Evolutionary conservation across 2,329 filamentous ascomycete genomes (phyloP).

Genomic region (Ceratocystis smalleyi): DNA sequence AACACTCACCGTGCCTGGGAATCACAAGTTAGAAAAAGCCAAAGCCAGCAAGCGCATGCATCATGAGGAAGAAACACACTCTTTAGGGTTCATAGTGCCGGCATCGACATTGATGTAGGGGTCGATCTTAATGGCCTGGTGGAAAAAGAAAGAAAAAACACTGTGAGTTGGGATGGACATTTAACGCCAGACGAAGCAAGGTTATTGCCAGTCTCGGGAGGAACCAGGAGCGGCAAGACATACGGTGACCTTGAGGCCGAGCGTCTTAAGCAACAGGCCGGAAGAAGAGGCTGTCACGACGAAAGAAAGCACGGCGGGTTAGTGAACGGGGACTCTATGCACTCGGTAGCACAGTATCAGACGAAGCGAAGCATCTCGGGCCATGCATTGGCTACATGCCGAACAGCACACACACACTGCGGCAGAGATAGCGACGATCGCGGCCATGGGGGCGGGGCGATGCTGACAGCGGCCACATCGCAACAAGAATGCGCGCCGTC

Average conservation of each 20-base stretch:
- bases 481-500: no score
- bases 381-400: no score
- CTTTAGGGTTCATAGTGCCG: slow-evolving; percentile 26
- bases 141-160: slow-evolving; percentile 41
- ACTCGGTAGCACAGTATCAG: not conserved
- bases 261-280: slow-evolving; percentile 51
- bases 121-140: slow-evolving; percentile 33
- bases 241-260: slow-evolving; percentile 57
- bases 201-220: not conserved
- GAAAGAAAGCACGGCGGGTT: not conserved
- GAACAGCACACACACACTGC: no score
- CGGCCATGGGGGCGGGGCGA: not conserved
- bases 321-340: not conserved
- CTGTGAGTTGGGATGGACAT: slow-evolving; percentile 51
- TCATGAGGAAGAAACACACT: slow-evolving; percentile 20
- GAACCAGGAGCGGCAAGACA: not conserved
- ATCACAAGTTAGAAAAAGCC: not conserved
- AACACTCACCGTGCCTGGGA: slow-evolving; percentile 67
- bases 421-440: not conserved
- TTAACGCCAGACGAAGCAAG: slow-evolving; percentile 21
- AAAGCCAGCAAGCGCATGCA: not conserved
- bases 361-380: not conserved
- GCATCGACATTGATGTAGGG: slow-evolving; percentile 31
- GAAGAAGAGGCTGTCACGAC: slow-evolving; percentile 46
- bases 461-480: not conserved